Evolutionary conservation across 2,329 filamentous ascomycete genomes (phyloP).

Genomic region (Sclerotinia sclerotiorum): DNA sequence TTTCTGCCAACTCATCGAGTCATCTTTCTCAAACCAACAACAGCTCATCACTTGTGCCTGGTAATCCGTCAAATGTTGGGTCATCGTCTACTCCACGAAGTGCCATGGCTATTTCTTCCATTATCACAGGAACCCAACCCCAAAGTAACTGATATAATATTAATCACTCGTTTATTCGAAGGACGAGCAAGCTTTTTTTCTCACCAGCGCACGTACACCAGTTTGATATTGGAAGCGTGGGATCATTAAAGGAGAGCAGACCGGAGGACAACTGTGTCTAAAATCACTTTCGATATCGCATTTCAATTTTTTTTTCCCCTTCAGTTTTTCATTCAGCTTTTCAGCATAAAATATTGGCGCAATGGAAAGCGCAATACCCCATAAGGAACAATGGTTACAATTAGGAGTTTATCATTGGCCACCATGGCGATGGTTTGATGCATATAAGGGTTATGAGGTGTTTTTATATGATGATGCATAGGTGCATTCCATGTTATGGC

Average conservation of each 20-base stretch:
- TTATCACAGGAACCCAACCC: slow-evolving; percentile 14
- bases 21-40: background rate
- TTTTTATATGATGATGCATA: slow-evolving; percentile 9
- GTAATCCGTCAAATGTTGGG: background rate
- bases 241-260: no score
- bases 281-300: background rate
- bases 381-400: slow-evolving; percentile 5
- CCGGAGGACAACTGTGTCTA: background rate
- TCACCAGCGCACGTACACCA: background rate
- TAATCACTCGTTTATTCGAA: background rate
- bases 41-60: background rate
- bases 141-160: background rate
- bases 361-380: slow-evolving; percentile 15
- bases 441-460: slow-evolving; percentile 12
- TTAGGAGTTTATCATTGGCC: slow-evolving; percentile 14
- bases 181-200: background rate
- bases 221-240: background rate
- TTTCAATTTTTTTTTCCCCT: background rate
- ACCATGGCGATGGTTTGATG: background rate
- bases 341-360: slow-evolving; percentile 10
- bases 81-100: slow-evolving; percentile 16
- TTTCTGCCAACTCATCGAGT: background rate
- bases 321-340: background rate
- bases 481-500: background rate
- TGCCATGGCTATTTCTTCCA: slow-evolving; percentile 21